phyloP scores from a whole-genome alignment of 192 early-diverging fungal genomes.

The Tieghemiomyces parasiticus region DNA sequence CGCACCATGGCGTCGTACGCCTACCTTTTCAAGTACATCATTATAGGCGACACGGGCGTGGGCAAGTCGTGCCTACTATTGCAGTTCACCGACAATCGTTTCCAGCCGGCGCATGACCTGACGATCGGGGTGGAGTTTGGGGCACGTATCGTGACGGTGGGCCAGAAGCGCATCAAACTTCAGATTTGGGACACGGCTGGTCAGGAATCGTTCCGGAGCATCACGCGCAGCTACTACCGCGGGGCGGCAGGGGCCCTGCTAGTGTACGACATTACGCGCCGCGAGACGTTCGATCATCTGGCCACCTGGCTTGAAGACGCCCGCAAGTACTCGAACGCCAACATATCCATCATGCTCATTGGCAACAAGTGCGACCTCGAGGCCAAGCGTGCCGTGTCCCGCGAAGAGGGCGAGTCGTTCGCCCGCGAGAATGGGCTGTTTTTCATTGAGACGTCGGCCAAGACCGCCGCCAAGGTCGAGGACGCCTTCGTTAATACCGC shows the following conservation, averaged over 20 bases:
- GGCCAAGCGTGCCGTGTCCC: conserved; percentile 57
- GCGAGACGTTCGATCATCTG: conserved; percentile 63
- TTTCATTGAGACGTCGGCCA: conserved; percentile 85
- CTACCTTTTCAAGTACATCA: conserved; percentile 56
- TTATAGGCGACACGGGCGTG: conserved; percentile 72
- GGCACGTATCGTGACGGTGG: conserved; percentile 54
- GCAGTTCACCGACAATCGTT: conserved; percentile 71
- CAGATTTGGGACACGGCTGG: conserved; percentile 94
- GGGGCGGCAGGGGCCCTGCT: conserved; percentile 63
- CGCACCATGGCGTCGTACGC: conserved; percentile 17
- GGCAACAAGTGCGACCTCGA: conserved; percentile 91
- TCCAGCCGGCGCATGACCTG: conserved; percentile 63
- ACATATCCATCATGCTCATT: conserved; percentile 78
- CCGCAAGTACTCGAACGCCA: conserved; percentile 73
- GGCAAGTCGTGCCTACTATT: conserved; percentile 68
- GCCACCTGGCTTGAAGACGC: conserved; percentile 75
- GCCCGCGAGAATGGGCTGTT: conserved; percentile 72
- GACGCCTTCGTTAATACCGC: conserved; percentile 66
- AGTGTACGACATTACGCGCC: conserved; percentile 74
- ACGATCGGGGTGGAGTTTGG: conserved; percentile 82
- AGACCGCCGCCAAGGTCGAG: conserved; percentile 76
- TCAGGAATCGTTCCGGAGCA: conserved; percentile 74
- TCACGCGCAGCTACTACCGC: conserved; percentile 72
- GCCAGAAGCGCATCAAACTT: conserved; percentile 73
- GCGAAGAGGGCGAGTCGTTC: conserved; percentile 79